Conservation (phyloP, 192 early-diverging fungal species). For the Mortierella claussenii region DNA sequence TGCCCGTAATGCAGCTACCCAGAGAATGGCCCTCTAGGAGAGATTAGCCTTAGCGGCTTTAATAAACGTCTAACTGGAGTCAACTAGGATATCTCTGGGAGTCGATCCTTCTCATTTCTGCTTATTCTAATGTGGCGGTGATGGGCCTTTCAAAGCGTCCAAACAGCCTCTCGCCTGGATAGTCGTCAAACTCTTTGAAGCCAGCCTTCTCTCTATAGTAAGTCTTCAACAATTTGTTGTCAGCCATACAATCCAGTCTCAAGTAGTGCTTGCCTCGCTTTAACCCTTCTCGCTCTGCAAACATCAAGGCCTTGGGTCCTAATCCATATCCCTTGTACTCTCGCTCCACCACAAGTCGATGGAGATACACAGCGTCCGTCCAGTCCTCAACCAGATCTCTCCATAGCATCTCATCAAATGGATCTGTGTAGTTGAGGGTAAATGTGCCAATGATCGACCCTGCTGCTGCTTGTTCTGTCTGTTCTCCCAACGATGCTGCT, state of each 20-base stretch:
- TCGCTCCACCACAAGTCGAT: constrained; percentile 46
- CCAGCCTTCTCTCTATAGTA: constrained; percentile 46
- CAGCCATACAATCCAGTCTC: constrained; percentile 49
- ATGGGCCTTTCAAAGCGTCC: constrained; percentile 46
- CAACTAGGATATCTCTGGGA: too few relatives aligned
- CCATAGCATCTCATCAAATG: constrained; percentile 52
- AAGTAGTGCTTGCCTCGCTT: constrained; percentile 43
- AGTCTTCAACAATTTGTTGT: constrained; percentile 45
- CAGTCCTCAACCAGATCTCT: constrained; percentile 49
- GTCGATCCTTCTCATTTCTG: too few relatives aligned
- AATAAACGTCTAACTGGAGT: too few relatives aligned
- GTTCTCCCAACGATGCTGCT: not conserved
- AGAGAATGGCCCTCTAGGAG: too few relatives aligned
- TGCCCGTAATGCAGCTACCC: too few relatives aligned
- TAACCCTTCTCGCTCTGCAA: constrained; percentile 40
- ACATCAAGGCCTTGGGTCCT: constrained; percentile 37
- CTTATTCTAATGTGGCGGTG: constrained; percentile 25
- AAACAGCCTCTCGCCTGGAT: constrained; percentile 46
- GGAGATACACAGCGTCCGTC: constrained; percentile 46
- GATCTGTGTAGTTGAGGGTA: constrained; percentile 43
- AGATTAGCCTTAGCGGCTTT: too few relatives aligned
- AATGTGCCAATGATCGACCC: constrained; percentile 48
- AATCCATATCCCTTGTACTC: constrained; percentile 45
- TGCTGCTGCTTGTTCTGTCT: not conserved
- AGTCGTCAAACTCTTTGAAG: constrained; percentile 49